Percentiles rank a stretch among this genome's conserved stretches.
These are phyloP conservation scores for Chernovozyma sophiae-reginae DNA, from an alignment of 1,139 yeast species.

Conservation along the genomic window DNA sequence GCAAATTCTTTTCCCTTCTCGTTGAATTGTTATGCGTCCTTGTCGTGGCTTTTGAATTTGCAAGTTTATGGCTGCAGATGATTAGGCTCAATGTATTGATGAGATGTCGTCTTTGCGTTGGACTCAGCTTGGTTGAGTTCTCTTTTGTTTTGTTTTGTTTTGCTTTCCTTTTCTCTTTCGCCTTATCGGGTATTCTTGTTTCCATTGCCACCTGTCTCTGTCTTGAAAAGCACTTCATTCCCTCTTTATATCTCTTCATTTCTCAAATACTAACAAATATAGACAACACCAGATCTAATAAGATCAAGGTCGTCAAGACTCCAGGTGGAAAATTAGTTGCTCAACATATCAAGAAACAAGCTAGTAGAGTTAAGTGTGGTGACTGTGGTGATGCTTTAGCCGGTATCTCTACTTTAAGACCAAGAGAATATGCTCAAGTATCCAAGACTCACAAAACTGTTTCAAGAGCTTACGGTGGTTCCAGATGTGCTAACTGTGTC, in stretches of 20 bases:
- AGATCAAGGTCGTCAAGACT: conserved; percentile 98
- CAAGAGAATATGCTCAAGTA: conserved; percentile 93
- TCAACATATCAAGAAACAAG: conserved; percentile 94
- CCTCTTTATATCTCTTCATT: background rate
- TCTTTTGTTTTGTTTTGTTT: too few species aligned
- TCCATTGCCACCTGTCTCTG: too few species aligned
- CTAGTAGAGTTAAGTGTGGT: conserved; percentile 98
- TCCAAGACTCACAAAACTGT: conserved; percentile 97
- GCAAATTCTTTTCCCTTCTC: too few species aligned
- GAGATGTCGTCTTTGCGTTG: too few species aligned
- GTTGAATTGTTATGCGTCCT: too few species aligned
- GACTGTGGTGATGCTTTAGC: conserved; percentile 92
- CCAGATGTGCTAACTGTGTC: conserved; percentile 97
- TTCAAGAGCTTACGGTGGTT: conserved; percentile 99
- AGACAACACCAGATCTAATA: conserved; percentile 99
- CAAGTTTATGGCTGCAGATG: too few species aligned
- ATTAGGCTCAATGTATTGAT: too few species aligned
- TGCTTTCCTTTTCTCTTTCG: too few species aligned
- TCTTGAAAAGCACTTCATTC: background rate
- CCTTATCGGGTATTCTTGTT: too few species aligned
- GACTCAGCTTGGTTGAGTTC: too few species aligned
- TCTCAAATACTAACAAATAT: conserved; percentile 42
- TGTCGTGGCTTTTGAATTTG: too few species aligned
- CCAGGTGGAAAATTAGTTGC: conserved; percentile 99
- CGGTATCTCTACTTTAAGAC: conserved; percentile 93